Conservation (phyloP, 2,329 filamentous ascomycete genomes). For the Cordyceps sp. region DNA sequence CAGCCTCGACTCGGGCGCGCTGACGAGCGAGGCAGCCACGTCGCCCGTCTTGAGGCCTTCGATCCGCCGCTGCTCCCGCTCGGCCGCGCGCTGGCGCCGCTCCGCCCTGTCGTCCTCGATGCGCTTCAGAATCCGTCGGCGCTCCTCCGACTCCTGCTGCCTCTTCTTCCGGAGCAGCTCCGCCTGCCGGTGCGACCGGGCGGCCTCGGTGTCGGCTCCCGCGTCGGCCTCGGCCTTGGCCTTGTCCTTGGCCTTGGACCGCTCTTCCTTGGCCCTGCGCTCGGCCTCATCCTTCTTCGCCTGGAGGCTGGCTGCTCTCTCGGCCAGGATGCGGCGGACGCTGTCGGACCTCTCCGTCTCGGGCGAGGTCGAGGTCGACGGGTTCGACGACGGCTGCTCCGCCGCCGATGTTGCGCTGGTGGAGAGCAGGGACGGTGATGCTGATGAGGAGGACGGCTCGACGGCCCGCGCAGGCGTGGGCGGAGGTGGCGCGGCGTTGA, state of each 20-base stretch:
- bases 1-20: constrained; percentile 15
- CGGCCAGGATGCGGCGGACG: constrained; percentile 25
- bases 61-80: constrained; percentile 24
- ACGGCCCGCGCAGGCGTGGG: constrained; percentile 3
- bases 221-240: constrained; percentile 23
- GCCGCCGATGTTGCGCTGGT: not conserved
- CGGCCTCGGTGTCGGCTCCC: constrained; percentile 12
- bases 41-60: constrained; percentile 13
- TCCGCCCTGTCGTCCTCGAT: constrained; percentile 65
- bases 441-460: not conserved
- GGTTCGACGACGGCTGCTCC: not conserved
- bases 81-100: constrained; percentile 38
- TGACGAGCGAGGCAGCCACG: constrained; percentile 12
- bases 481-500: constrained; percentile 8
- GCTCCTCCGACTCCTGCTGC: constrained; percentile 49
- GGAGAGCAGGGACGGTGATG: not conserved
- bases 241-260: constrained; percentile 28
- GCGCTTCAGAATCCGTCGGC: constrained; percentile 52
- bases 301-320: constrained; percentile 29
- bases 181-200: constrained; percentile 27
- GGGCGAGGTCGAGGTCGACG: constrained; percentile 1
- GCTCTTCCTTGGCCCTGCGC: constrained; percentile 31
- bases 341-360: constrained; percentile 11
- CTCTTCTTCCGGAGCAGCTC: constrained; percentile 45
- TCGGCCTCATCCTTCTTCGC: constrained; percentile 25